Conservation (phyloP, 768 basidiomycete species). For the Serpula lacrymans region DNA sequence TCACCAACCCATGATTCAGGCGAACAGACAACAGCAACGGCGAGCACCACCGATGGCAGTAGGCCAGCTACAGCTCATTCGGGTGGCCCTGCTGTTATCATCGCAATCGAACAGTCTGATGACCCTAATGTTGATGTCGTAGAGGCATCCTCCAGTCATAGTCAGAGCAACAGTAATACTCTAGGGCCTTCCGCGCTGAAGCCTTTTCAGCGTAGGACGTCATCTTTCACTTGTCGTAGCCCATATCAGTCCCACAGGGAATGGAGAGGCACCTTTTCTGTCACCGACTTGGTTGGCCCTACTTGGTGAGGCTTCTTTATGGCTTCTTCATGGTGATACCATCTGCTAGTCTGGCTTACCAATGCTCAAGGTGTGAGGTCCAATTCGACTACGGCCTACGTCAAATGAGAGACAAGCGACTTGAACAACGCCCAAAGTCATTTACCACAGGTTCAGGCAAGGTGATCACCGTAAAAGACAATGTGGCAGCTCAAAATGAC, state of each 20-base stretch:
- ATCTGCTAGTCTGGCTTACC: slow-evolving; percentile 1
- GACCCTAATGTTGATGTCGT: neutral
- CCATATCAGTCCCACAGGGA: slow-evolving; percentile 46
- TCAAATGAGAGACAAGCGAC: slow-evolving; percentile 47
- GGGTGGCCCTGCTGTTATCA: slow-evolving; percentile 30
- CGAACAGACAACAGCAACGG: neutral
- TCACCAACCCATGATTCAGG: neutral
- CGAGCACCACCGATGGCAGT: slow-evolving; percentile 6
- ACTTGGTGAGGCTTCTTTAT: slow-evolving; percentile 48
- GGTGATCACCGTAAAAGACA: slow-evolving; percentile 49
- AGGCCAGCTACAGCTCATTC: neutral
- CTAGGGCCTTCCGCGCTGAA: neutral
- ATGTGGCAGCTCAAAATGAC: slow-evolving; percentile 55
- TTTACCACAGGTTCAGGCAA: slow-evolving; percentile 61
- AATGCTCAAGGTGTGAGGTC: slow-evolving; percentile 70
- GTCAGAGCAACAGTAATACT: neutral
- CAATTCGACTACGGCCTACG: slow-evolving; percentile 75
- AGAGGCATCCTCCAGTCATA: neutral
- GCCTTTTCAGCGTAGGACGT: neutral
- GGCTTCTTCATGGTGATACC: neutral
- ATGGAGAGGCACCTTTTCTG: slow-evolving; percentile 43
- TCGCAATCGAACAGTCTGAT: slow-evolving; percentile 26
- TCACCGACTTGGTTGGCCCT: slow-evolving; percentile 60
- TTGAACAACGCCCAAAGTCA: slow-evolving; percentile 48
- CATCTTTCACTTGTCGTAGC: slow-evolving; percentile 11